Percentiles rank a stretch among this genome's conserved stretches.
phyloP scores from a whole-genome alignment of 768 basidiomycete genomes.

The Agrocybe praecox region DNA sequence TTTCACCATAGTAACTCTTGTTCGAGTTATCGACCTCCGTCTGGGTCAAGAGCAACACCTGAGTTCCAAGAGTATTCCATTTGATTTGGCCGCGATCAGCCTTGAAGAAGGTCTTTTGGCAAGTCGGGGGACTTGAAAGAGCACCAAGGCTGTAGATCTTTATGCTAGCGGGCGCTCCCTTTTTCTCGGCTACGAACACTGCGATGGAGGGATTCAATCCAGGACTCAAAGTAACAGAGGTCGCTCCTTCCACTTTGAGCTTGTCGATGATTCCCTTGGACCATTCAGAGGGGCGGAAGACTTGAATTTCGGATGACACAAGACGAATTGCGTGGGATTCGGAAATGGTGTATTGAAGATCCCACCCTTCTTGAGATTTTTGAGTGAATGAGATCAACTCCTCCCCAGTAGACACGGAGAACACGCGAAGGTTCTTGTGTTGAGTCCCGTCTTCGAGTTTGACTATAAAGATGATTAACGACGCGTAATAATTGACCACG shows the following conservation, averaged over 20 bases:
- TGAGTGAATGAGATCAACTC: constrained; percentile 88
- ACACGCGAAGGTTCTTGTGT: constrained; percentile 94
- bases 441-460: constrained; percentile 90
- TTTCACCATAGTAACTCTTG: constrained; percentile 98
- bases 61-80: constrained; percentile 95
- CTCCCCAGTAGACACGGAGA: constrained; percentile 82
- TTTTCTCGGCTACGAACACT: constrained; percentile 92
- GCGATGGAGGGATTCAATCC: constrained; percentile 89
- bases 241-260: constrained; percentile 82
- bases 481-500: neutral
- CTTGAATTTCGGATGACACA: constrained; percentile 80
- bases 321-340: constrained; percentile 86
- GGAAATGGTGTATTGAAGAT: constrained; percentile 87
- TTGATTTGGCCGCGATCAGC: constrained; percentile 92
- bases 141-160: constrained; percentile 78
- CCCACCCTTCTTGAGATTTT: constrained; percentile 91
- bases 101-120: constrained; percentile 94
- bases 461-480: constrained; percentile 34
- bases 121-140: constrained; percentile 64
- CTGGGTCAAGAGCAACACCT: constrained; percentile 88
- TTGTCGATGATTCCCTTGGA: constrained; percentile 79
- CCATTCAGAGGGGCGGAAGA: constrained; percentile 83
- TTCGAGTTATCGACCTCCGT: constrained; percentile 97
- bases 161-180: constrained; percentile 89
- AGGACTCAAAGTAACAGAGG: constrained; percentile 74